phyloP scores from a whole-genome alignment of 2,329 filamentous ascomycete genomes.

The Gnomoniopsis sp. region DNA sequence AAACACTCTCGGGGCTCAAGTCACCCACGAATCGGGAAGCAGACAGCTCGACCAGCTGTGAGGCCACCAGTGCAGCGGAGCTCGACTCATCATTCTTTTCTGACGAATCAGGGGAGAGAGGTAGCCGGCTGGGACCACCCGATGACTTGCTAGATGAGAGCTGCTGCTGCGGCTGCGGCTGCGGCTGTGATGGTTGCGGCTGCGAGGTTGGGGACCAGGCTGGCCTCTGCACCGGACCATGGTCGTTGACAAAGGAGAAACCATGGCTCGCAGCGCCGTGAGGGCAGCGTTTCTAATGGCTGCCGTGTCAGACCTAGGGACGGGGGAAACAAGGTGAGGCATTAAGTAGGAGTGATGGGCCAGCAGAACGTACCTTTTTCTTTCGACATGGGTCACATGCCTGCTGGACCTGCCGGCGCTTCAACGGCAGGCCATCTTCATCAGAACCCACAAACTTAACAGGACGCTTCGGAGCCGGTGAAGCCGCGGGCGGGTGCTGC shows the following conservation, averaged over 20 bases:
- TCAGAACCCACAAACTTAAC: constrained; percentile 59
- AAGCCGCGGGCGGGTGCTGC: background rate
- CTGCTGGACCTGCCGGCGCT: constrained; percentile 57
- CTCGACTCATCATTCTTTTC: constrained; percentile 20
- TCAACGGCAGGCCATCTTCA: constrained; percentile 50
- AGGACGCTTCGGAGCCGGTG: constrained; percentile 15
- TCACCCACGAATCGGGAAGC: constrained; percentile 34
- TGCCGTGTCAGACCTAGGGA: background rate
- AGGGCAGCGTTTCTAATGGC: constrained; percentile 23
- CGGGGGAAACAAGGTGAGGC: background rate
- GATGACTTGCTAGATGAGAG: constrained; percentile 11
- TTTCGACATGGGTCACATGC: constrained; percentile 54
- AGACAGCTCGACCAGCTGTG: constrained; percentile 27
- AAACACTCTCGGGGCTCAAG: constrained; percentile 27
- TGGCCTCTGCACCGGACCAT: background rate
- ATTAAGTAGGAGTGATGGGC: background rate
- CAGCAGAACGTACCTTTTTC: constrained; percentile 45
- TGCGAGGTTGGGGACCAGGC: background rate
- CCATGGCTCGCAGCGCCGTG: constrained; percentile 23
- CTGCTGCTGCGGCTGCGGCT: constrained; percentile 1
- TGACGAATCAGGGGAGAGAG: constrained; percentile 20
- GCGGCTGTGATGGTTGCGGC: background rate
- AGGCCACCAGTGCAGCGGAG: constrained; percentile 23
- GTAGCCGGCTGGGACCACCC: constrained; percentile 20
- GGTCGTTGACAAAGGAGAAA: background rate